Conservation (phyloP, 179 eudicot species). For the Beta lomatogona region DNA sequence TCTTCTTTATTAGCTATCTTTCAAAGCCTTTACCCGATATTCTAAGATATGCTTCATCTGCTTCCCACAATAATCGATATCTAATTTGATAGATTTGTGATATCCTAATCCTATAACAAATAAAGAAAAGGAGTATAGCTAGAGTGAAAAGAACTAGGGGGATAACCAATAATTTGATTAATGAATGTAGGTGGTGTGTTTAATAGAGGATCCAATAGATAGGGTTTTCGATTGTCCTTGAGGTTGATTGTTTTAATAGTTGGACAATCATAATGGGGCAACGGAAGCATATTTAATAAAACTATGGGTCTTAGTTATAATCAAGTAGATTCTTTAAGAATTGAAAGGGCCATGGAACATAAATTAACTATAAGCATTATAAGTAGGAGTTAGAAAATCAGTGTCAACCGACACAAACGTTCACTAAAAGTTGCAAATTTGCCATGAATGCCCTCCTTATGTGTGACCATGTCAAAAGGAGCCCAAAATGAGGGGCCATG, state of each 20-base stretch:
- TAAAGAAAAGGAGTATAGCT: no score
- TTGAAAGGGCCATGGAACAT: not conserved
- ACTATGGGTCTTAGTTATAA: not conserved
- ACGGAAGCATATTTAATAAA: not conserved
- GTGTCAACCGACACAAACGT: constrained; percentile 26
- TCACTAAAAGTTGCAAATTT: not conserved
- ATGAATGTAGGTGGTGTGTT: not conserved
- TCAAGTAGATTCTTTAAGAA: not conserved
- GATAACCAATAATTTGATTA: not conserved
- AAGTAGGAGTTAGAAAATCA: constrained; percentile 11
- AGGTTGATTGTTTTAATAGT: not conserved
- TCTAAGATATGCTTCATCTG: no score
- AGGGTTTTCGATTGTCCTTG: not conserved
- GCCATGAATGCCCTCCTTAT: not conserved
- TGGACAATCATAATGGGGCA: not conserved
- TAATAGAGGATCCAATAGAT: not conserved
- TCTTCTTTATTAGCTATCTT: no score
- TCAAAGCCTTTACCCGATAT: no score
- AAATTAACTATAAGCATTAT: not conserved
- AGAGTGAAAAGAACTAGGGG: no score
- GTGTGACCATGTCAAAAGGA: not conserved
- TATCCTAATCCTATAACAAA: no score
- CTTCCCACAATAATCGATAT: no score
- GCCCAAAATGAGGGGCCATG: not conserved
- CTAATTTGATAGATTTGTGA: no score